Conservation (phyloP, 176 grass and related monocot genomes). For the Oryza rufipogon region DNA sequence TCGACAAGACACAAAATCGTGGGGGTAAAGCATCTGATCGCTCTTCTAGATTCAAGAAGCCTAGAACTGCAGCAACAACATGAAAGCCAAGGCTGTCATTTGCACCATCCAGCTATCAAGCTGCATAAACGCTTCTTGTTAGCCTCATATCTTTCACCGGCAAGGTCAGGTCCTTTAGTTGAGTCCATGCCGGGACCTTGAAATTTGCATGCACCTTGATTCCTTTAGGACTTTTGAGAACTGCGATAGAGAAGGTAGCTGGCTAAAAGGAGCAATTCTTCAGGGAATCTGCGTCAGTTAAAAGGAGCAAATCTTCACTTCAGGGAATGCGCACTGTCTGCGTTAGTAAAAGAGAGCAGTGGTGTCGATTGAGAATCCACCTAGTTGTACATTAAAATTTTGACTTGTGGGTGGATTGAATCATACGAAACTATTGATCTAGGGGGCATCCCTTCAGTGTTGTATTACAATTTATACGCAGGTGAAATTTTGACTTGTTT, state of each 20-base stretch:
- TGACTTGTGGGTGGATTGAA: constrained; percentile 22
- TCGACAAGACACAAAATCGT: constrained; percentile 14
- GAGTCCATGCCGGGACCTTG: background rate
- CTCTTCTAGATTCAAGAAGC: constrained; percentile 49
- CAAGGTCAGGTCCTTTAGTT: too few species aligned
- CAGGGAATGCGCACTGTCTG: background rate
- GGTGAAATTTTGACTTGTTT: background rate
- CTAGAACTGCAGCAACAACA: background rate
- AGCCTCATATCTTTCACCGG: too few species aligned
- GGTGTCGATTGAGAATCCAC: background rate
- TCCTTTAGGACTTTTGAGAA: background rate
- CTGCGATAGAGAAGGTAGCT: background rate
- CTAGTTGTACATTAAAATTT: constrained; percentile 21
- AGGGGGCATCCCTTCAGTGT: background rate
- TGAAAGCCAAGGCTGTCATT: background rate
- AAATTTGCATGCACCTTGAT: background rate
- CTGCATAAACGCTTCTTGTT: background rate
- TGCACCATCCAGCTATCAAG: background rate
- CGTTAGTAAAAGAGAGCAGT: background rate
- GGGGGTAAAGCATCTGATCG: background rate
- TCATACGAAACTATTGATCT: background rate
- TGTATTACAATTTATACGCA: background rate
- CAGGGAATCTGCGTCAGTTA: background rate
- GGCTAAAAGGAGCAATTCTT: too few species aligned
- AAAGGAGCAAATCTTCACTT: background rate